Conservation (phyloP, 345 rosid genomes). For the Viola odorata region DNA sequence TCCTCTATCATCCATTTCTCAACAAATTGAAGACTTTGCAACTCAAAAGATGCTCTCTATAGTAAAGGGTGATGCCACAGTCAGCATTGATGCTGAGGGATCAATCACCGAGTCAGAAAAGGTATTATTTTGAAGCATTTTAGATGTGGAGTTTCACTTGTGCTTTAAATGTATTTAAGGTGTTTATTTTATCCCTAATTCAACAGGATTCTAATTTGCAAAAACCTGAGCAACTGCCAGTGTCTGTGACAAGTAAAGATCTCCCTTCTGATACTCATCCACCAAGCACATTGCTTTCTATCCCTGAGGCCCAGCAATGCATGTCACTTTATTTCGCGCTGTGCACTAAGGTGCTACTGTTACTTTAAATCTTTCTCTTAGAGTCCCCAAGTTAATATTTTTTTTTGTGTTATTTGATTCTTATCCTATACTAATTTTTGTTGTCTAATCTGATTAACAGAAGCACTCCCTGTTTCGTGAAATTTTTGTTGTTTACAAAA, state of each 20-base stretch:
- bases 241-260: slow-evolving; percentile 27
- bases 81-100: slow-evolving; percentile 40
- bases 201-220: slow-evolving; percentile 49
- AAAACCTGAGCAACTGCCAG: slow-evolving; percentile 30
- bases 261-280: slow-evolving; percentile 38
- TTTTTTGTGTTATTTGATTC: not conserved
- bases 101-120: slow-evolving; percentile 35
- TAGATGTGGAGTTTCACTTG: not conserved
- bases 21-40: slow-evolving; percentile 85
- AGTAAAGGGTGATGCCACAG: slow-evolving; percentile 33
- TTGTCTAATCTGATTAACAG: slow-evolving; percentile 45
- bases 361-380: not conserved
- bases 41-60: slow-evolving; percentile 59
- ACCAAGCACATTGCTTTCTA: slow-evolving; percentile 33
- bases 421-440: slow-evolving; percentile 9
- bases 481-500: slow-evolving; percentile 59
- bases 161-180: no score
- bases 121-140: slow-evolving; percentile 37
- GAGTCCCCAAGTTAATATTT: not conserved
- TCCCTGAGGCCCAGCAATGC: slow-evolving; percentile 75
- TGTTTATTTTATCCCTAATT: not conserved
- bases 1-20: slow-evolving; percentile 63
- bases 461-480: slow-evolving; percentile 82
- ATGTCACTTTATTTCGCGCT: slow-evolving; percentile 91
- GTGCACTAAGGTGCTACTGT: slow-evolving; percentile 77